Evolutionary conservation across 495 filamentous ascomycete genomes (phyloP), one percentile per base, ranked within the genome.

Genomic region (Massariosphaeria phaeospora): DNA sequence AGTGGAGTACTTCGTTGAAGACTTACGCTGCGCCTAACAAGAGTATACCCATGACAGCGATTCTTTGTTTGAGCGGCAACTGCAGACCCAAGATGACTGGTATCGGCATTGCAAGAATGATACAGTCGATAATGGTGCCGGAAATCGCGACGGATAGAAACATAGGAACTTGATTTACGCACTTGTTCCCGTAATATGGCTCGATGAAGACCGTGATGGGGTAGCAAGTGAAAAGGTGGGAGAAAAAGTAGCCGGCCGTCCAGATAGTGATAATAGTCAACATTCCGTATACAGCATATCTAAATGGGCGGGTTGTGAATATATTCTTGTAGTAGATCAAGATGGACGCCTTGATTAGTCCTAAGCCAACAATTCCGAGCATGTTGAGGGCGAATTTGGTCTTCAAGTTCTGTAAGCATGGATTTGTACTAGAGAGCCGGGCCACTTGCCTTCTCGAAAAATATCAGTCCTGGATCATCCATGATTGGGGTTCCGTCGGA

Each of bases 131-230:
- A 18, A 49, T 38, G 13, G 27, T 24, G 15, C 27, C 46, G 7
- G 46, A 25, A 21, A 35, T 21, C 13, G 27, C 9, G 15, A 49
- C 4, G 3, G 46, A 18, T 1, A 49, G 8, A 23, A 49, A 49
- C 31, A 49, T 39, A 3, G 46, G 46, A 3, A 39, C 34, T 17
- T 18, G 26, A 3, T 49, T 3, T 13, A 49, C 34, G 18, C 46
- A 49, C 2, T 39, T 26, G 21, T 49, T 49, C 6, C 46, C 46
- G 25, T 49, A 49, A n/a, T 35, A 49, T 18, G 46, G 46, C 31
- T 49, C 46, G 33, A 49, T 49, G 33, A 49, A 49, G 6, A 49
- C 46, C 2, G 46, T 49, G 17, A 49, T 39, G 1, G 46, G 46
- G 31, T 25, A 36, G 17, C 46, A 49, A 3, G 34, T 49, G 46